Base-by-base conservation (phyloP, 2,329 filamentous ascomycete genomes). In the Dryadomyces quercus-mongolicae region DNA sequence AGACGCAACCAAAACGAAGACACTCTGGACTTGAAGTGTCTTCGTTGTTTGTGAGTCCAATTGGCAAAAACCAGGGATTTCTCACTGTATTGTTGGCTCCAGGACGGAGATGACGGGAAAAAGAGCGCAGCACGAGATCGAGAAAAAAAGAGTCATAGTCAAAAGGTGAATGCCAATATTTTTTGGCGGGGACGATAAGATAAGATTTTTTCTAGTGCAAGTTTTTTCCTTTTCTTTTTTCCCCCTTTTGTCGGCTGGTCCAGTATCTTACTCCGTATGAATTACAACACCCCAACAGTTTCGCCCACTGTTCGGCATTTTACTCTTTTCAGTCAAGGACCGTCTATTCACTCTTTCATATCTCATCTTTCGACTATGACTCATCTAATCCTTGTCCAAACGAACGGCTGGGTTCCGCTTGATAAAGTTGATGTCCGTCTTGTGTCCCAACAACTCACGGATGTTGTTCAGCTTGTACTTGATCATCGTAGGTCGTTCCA, bases 401-500 rank as follows among this genome's bases (percentile, higher is more conserved):
- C 92, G 80, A 57, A 97, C 91, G 20, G 92, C 93, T 12, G 92
- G 84, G 70, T 95, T 96, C 61, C 78, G 83, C 74, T 94, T 85
- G 62, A 98, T 90, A 73, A 96, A 96, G 65, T 83, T 83, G 66
- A 97, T 72, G 71, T 97, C 91, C 45, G 96, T 91, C 75, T 95
- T 95, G 74, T 98, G 92, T 15, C 92, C 92, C 54, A 98, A 74
- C 64, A 96, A 72, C 70, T 95, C 90, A 62, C 91, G 82, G 63
- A 96, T 96, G 70, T 96, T 96, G 64, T 81, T 88, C 58, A 89
- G 88, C 63, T 78, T 82, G 68, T 86, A 95, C 78, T 94, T 93
- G 74, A 96, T 95, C 93, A 97, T 98, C 12, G 93, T 97, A 55
- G 93, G 93, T 63, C 93, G 75, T 76, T 98, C 93, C 66, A 98